Evolutionary conservation across 2,329 filamentous ascomycete genomes (phyloP), one percentile per base, ranked within the genome.

Genomic region (Talaromyces albobiverticillius): DNA sequence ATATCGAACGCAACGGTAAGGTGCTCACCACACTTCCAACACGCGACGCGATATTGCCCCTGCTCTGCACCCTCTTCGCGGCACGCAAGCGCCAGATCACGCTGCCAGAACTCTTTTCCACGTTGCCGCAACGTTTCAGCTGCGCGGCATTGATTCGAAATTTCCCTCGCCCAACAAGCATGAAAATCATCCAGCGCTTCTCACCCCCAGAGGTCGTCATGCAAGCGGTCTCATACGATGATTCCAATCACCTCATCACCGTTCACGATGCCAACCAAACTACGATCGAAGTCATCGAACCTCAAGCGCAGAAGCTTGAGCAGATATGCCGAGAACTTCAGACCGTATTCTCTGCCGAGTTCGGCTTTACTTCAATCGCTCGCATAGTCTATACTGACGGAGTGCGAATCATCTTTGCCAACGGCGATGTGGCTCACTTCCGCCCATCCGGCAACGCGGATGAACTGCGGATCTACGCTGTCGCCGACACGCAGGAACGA

Each of bases 401-500:
- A 13, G 62, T 68, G 1, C 64, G 66, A n/a, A 61, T 67, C 29
- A 61, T 62, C 14, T 68, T 69, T 48, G 51, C 56, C 10, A 67
- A 65, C 40, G 65, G 65, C 22, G 66, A 68, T 57, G 67, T 69
- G 7, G 66, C 66, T 53, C 66, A 69, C 45, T 58, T 68, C 29
- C 64, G 67, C 3, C 67, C 67, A 4, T 69, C 67, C 9, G 67
- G 67, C 4, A 69, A 68, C 25, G 66, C 67, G 10, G 66, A 69
- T 56, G 66, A 69, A 38, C 61, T 69, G 2, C 66, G 67, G 10
- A 68, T 69, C 32, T 69, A 69, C 45, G 57, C 65, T 29, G 66
- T 69, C 14, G 64, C 64, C 10, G 60, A 69, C 49, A 60, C 52
- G 2, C 65, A 68, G 57, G 61, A 60, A 31, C 65, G 65, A 9